Conservation (phyloP, 805 yeast species). For the Wickerhamiella nectarea region DNA sequence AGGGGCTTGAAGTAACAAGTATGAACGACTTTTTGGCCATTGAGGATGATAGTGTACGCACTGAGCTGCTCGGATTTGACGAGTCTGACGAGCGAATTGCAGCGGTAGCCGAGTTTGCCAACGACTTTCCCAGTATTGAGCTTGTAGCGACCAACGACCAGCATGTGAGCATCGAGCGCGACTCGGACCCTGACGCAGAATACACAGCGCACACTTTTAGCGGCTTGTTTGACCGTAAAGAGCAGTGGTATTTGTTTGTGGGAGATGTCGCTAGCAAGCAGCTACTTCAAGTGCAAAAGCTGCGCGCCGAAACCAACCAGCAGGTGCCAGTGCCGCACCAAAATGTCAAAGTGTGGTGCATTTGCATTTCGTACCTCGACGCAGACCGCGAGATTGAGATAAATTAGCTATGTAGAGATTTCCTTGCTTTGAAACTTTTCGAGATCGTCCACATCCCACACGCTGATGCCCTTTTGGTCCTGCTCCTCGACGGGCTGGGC, state of each 20-base stretch:
- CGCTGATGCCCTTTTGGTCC: slow-evolving; percentile 88
- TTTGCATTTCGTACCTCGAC: slow-evolving; percentile 86
- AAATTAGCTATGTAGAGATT: background rate
- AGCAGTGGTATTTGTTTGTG: slow-evolving; percentile 67
- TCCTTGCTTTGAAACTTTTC: slow-evolving; percentile 15
- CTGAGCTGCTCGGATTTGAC: slow-evolving; percentile 42
- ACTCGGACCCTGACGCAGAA: slow-evolving; percentile 68
- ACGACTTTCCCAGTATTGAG: slow-evolving; percentile 79
- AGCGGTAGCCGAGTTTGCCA: slow-evolving; percentile 75
- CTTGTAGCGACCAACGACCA: slow-evolving; percentile 34
- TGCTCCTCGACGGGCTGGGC: slow-evolving; percentile 87
- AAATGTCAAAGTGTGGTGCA: slow-evolving; percentile 59
- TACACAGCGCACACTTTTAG: slow-evolving; percentile 34
- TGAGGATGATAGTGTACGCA: slow-evolving; percentile 56
- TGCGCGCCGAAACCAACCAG: slow-evolving; percentile 37
- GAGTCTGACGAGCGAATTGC: slow-evolving; percentile 33
- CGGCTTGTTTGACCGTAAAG: slow-evolving; percentile 33
- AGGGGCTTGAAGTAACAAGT: slow-evolving; percentile 41
- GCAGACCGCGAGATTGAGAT: slow-evolving; percentile 58
- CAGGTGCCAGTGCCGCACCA: slow-evolving; percentile 32
- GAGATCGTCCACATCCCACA: slow-evolving; percentile 56
- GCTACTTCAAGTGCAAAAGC: slow-evolving; percentile 59
- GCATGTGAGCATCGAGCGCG: slow-evolving; percentile 26
- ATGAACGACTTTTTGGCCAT: slow-evolving; percentile 65
- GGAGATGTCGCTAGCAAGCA: slow-evolving; percentile 52